These are phyloP conservation scores for Fusarium succisae DNA, from an alignment of 2,329 filamentous ascomycete genomes.

Conservation along the genomic window DNA sequence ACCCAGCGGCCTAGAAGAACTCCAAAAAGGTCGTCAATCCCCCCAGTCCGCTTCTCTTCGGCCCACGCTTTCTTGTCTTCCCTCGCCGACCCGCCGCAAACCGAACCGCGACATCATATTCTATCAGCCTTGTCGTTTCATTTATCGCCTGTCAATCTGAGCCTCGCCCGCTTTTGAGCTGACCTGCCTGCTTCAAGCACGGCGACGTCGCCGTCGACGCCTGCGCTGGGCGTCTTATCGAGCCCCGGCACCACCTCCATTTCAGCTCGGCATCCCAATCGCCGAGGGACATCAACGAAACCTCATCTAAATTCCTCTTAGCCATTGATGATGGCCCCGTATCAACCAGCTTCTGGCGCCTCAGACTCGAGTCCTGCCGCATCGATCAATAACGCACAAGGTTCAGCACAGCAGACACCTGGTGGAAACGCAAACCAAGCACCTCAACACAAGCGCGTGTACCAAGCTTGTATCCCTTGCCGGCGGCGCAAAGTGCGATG, in stretches of 20 bases:
- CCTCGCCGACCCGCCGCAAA: constrained; percentile 50
- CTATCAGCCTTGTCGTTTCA: constrained; percentile 18
- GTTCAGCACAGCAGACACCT: constrained; percentile 34
- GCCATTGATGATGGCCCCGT: constrained; percentile 37
- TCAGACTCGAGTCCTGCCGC: constrained; percentile 41
- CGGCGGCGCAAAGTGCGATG: constrained; percentile 70
- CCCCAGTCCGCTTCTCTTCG: constrained; percentile 41
- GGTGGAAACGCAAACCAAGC: constrained; percentile 23
- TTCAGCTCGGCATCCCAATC: constrained; percentile 14
- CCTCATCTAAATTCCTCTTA: neutral
- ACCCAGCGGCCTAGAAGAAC: constrained; percentile 33
- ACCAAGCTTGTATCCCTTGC: constrained; percentile 71
- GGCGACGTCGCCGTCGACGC: constrained; percentile 13
- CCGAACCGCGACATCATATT: constrained; percentile 42
- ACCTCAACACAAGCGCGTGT: constrained; percentile 67
- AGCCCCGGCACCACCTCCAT: constrained; percentile 5
- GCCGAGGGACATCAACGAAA: constrained; percentile 8
- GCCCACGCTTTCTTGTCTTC: constrained; percentile 38
- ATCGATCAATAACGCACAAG: constrained; percentile 34
- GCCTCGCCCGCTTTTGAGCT: constrained; percentile 21
- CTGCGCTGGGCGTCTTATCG: constrained; percentile 7
- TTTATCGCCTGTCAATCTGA: constrained; percentile 3
- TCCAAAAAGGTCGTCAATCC: constrained; percentile 40
- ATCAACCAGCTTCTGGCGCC: constrained; percentile 36
- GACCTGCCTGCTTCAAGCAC: constrained; percentile 21